These are phyloP conservation scores for Periglandula ipomoeae DNA, from an alignment of 2,329 filamentous ascomycete species.

Conservation along the genomic window DNA sequence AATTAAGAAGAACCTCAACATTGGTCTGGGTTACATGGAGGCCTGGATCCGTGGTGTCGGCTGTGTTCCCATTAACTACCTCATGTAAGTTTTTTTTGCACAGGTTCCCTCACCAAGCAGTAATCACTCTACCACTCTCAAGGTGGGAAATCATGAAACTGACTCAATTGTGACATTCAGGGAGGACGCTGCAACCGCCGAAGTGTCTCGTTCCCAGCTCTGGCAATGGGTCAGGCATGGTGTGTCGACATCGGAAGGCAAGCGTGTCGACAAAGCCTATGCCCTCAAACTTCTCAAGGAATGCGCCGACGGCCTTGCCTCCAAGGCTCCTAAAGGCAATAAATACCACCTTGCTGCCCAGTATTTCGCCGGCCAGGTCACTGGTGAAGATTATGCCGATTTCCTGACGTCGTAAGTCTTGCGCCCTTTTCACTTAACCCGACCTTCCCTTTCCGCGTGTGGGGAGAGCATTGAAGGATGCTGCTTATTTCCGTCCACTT, in stretches of 20 bases:
- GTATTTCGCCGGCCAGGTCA: constrained; percentile 89
- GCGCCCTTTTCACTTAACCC: not conserved
- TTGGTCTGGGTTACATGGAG: constrained; percentile 97
- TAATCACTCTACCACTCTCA: too few species aligned
- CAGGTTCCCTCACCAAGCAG: not conserved
- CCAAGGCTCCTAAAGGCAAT: constrained; percentile 75
- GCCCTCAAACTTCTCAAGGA: constrained; percentile 80
- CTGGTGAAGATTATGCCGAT: constrained; percentile 94
- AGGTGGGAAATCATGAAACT: too few species aligned
- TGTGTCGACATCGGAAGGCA: constrained; percentile 73
- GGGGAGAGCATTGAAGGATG: too few species aligned
- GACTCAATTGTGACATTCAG: constrained; percentile 19
- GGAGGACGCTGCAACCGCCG: constrained; percentile 94
- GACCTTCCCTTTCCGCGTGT: not conserved
- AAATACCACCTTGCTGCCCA: constrained; percentile 85
- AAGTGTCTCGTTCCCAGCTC: constrained; percentile 87
- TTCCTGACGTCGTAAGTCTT: constrained; percentile 72
- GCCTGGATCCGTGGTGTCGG: constrained; percentile 92
- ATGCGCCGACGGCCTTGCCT: constrained; percentile 64
- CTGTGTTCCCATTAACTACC: constrained; percentile 93
- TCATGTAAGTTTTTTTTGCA: constrained; percentile 55
- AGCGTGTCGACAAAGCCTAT: constrained; percentile 88
- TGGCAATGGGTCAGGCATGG: constrained; percentile 87
- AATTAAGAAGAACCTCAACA: constrained; percentile 95
- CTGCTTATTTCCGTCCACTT: too few species aligned